Percentiles rank a stretch among this genome's conserved stretches.
Conservation (phyloP, 441 rosid genomes). For the Sinapis alba region DNA sequence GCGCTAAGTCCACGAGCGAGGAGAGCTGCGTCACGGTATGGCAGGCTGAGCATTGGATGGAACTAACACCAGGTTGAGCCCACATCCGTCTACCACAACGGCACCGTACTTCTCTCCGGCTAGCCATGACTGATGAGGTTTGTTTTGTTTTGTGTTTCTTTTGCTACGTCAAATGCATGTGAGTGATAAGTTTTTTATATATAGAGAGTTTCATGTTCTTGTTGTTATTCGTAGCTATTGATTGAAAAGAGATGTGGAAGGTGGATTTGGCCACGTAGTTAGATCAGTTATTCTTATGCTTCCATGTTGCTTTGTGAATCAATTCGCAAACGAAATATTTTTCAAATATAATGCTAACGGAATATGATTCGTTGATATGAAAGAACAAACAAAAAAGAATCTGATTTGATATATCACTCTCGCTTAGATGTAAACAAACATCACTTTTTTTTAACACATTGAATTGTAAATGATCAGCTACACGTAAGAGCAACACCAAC, state of each 20-base stretch:
- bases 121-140: constrained; percentile 38
- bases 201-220: background rate
- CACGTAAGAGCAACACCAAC: no score
- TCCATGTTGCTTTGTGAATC: constrained; percentile 25
- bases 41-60: constrained; percentile 56
- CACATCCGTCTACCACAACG: constrained; percentile 53
- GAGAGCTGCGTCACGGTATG: constrained; percentile 46
- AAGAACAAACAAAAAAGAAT: background rate
- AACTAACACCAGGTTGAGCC: constrained; percentile 46
- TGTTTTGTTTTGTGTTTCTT: background rate
- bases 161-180: background rate
- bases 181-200: constrained; percentile 20
- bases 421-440: background rate
- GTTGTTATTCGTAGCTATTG: constrained; percentile 20
- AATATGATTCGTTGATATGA: constrained; percentile 28
- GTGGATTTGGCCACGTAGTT: constrained; percentile 6
- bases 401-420: background rate
- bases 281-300: constrained; percentile 6
- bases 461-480: no score
- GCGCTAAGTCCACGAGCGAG: constrained; percentile 28
- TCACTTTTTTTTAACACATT: no score
- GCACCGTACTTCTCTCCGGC: constrained; percentile 52
- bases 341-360: background rate
- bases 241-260: background rate
- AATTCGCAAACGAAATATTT: constrained; percentile 14